phyloP scores from a whole-genome alignment of 2,329 filamentous ascomycete species.

The Dothideomycetidae sp. region DNA sequence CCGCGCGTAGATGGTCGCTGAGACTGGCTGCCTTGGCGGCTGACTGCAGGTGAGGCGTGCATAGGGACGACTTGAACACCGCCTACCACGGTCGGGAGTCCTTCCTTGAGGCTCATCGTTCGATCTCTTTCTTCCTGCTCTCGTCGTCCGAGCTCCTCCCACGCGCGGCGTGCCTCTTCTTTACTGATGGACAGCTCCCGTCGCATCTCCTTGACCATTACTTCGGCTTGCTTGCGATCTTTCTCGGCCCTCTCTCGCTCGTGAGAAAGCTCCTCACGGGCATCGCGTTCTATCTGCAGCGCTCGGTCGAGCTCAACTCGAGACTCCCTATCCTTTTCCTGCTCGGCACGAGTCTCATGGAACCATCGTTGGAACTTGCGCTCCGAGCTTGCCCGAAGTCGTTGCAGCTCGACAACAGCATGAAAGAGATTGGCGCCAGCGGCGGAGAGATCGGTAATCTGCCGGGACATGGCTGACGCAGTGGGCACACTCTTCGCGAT shows the following conservation, averaged over 20 bases:
- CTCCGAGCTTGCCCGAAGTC: constrained; percentile 85
- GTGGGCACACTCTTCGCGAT: constrained; percentile 62
- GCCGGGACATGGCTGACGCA: constrained; percentile 75
- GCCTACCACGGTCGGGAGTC: constrained; percentile 76
- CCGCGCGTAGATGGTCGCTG: constrained; percentile 24
- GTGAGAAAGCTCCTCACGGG: constrained; percentile 51
- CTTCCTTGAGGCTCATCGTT: constrained; percentile 70
- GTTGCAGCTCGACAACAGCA: constrained; percentile 88
- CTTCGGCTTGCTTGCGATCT: constrained; percentile 56
- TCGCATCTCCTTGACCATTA: constrained; percentile 75
- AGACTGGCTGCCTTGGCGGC: constrained; percentile 36
- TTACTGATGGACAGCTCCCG: constrained; percentile 90
- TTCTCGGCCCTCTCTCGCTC: constrained; percentile 52
- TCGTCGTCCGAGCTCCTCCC: constrained; percentile 87
- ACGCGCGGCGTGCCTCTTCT: constrained; percentile 85
- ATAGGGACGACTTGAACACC: constrained; percentile 93
- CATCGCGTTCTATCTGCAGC: constrained; percentile 59
- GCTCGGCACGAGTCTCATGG: constrained; percentile 79
- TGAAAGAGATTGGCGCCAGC: constrained; percentile 96
- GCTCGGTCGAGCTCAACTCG: constrained; percentile 65
- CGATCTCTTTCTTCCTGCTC: constrained; percentile 88
- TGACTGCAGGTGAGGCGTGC: constrained; percentile 46
- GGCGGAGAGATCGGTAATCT: constrained; percentile 93
- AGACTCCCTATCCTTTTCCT: constrained; percentile 71
- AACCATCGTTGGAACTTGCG: constrained; percentile 98